phyloP scores from a whole-genome alignment of 2,329 filamentous ascomycete genomes.

The Neofusicoccum sp. region DNA sequence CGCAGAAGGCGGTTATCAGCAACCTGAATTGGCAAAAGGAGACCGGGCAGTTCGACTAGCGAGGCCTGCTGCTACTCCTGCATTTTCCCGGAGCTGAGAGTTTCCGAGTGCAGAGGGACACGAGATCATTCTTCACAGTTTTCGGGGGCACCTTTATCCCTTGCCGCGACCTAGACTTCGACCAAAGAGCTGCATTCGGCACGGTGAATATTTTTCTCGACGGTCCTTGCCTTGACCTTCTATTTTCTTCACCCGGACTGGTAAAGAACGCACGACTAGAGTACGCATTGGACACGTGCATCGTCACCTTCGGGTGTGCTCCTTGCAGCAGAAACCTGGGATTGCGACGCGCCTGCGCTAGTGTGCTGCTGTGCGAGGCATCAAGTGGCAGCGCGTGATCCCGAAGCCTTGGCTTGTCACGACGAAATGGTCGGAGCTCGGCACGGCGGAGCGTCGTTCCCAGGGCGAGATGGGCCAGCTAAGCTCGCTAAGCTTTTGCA shows the following conservation, averaged over 20 bases:
- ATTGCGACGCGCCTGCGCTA: not conserved
- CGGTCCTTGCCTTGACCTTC: no score
- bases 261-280: no score
- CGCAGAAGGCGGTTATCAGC: conserved; percentile 51
- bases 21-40: conserved; percentile 38
- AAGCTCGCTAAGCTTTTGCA: conserved; percentile 15
- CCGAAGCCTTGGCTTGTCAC: not conserved
- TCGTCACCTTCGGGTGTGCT: not conserved
- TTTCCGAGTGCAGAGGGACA: not conserved
- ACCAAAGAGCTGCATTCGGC: no score
- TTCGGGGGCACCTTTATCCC: no score
- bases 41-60: conserved; percentile 13
- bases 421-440: not conserved
- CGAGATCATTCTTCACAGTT: not conserved
- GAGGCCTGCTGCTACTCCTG: not conserved
- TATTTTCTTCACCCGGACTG: no score
- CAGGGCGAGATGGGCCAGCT: not conserved
- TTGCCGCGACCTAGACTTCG: no score
- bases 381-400: not conserved
- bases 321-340: not conserved
- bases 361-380: not conserved
- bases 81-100: not conserved
- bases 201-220: no score
- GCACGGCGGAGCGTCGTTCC: not conserved
- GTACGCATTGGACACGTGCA: not conserved